Base-by-base conservation (phyloP, 305 asterid genomes). In the Lippia alba region DNA sequence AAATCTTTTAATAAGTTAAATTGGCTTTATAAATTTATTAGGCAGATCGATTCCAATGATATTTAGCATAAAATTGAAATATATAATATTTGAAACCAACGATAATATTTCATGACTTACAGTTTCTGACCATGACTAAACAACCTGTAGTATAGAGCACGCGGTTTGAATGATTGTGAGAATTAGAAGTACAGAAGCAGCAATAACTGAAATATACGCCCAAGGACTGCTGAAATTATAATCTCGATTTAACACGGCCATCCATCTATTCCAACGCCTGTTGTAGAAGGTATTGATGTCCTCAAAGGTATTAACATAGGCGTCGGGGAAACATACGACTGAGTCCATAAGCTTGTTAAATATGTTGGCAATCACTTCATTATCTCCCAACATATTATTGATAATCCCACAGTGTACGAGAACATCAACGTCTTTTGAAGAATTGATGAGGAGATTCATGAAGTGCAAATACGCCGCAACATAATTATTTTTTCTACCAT, bases 401-500 rank as follows among this genome's bases (percentile, higher is more conserved):
- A 61, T 61, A 5, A 61, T 40, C 66, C 17, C 17, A 10, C 53
- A 16, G 18, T 34, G 1, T 3, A 3, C 17, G 18, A 61, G 53
- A 18, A 61, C 18, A 0, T 39, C 33, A 11, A 61, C 51, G 19
- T 61, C 66, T 18, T 5, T 17, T 2, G 66, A 61, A 61, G 53
- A 61, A 17, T 61, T 61, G 9, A 61, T 61, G 66, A 61, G 66
- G 36, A 32, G 19, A 17, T 61, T 51, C 51, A 61, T 4, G 12
- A 61, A 18, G 4, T 0, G 4, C 17, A 6, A 15, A 19, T 61
- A 61, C 10, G 40, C 34, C 10, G 53, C 11, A 8, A 39, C 7
- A 44, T 6, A 11, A 61, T 24, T 1, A 24, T 24, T 24, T 24
- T 24, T 24, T 24, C 30, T 3, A 24, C 6, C 1, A 4, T 3